phyloP scores from a whole-genome alignment of 176 grass and related monocot genomes.

The Microstegium vimineum region DNA sequence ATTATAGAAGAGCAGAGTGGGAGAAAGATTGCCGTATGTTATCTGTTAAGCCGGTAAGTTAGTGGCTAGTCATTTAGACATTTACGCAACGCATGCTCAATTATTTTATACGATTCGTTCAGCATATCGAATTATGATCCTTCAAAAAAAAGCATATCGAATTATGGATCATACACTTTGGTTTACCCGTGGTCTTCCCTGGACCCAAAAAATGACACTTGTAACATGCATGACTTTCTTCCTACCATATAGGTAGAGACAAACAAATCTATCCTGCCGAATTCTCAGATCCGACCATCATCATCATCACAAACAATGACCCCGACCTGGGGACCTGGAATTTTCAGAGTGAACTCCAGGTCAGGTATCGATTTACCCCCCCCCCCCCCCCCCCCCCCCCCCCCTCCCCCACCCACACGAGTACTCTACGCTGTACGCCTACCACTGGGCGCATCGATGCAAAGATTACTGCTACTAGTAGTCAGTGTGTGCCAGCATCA shows the following conservation, averaged over 20 bases:
- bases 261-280: neutral
- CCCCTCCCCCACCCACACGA: neutral
- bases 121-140: neutral
- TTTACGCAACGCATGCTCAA: neutral
- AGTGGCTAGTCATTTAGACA: neutral
- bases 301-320: neutral
- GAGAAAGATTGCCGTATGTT: neutral
- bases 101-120: neutral
- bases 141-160: neutral
- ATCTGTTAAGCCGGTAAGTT: neutral
- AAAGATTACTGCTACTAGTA: neutral
- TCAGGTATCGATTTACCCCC: neutral
- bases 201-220: neutral
- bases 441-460: neutral
- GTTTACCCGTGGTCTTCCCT: slow-evolving; percentile 16
- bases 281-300: neutral
- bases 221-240: neutral
- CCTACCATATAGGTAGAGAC: neutral
- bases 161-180: neutral
- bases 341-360: neutral
- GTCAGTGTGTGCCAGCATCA: neutral
- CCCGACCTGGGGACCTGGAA: neutral
- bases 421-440: neutral
- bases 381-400: neutral
- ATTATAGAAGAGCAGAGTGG: too few species aligned